Percentiles rank a stretch among this genome's conserved stretches.
These are phyloP conservation scores for Amaranthus cruentus DNA, from an alignment of 148 eudicot species.

Conservation along the genomic window DNA sequence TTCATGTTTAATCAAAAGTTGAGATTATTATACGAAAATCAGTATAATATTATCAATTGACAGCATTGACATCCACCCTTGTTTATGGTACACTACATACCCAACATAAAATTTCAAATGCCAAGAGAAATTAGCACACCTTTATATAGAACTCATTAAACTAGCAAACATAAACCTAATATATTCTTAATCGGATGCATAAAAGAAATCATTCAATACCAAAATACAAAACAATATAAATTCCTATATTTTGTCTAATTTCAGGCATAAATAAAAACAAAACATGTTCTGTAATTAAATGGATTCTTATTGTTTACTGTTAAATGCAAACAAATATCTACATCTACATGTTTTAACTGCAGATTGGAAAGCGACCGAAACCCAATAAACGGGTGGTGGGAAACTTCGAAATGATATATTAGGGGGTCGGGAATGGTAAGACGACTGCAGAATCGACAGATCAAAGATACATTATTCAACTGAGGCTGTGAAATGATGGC, in stretches of 20 bases:
- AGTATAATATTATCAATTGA: no score
- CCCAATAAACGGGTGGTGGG: neutral
- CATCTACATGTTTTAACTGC: conserved; percentile 15
- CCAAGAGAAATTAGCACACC: no score
- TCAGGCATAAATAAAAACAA: neutral
- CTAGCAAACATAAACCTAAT: neutral
- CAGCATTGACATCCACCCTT: no score
- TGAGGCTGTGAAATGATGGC: conserved; percentile 56
- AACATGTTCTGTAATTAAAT: neutral
- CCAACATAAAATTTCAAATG: no score
- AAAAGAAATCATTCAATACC: conserved; percentile 6
- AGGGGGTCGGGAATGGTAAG: conserved; percentile 6
- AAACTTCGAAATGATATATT: neutral
- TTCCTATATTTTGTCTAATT: neutral
- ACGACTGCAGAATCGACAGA: conserved; percentile 1
- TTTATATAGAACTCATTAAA: no score
- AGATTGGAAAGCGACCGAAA: neutral
- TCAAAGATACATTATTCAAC: conserved; percentile 10
- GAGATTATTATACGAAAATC: no score
- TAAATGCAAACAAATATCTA: conserved; percentile 14
- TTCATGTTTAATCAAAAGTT: no score
- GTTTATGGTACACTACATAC: no score
- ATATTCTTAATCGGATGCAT: neutral
- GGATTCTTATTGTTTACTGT: neutral
- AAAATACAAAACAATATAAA: conserved; percentile 4